Base-by-base conservation (phyloP, 1,139 yeast genomes). In the Debaryomyces psychrophilus region DNA sequence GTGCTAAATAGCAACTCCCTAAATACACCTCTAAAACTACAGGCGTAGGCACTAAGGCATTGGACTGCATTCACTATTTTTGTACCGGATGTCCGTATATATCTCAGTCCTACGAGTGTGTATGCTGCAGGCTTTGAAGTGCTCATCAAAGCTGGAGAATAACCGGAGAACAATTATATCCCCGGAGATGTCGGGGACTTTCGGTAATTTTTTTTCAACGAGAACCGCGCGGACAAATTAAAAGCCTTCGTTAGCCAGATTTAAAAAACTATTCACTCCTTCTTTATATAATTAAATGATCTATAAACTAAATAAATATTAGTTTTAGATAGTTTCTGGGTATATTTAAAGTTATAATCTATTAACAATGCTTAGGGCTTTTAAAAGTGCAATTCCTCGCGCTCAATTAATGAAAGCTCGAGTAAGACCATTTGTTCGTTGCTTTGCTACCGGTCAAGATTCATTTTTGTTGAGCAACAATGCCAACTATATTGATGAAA, bases 401-500 rank as follows among this genome's bases (percentile, higher is more conserved):
- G 62, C 69, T 48, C 63, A 57, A 47, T 44, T 62, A 9, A 53
- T 62, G 41, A 59, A 46, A 48, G 57, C 60, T 45, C 59, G 50
- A 44, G 44, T 56, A 23, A 45, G 44, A 40, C 46, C 49, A 6
- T 44, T 42, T 17, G 44, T 47, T 44, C 67, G 71, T 49, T 41
- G 54, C 33, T 56, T 58, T 44, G 69, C 70, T 47, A 57, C 74
- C 69, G 45, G 55, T 25, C 45, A 62, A 41, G 98, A 92, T 69
- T 79, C 83, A 42, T 93, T 93, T 68, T 73, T 92, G 59, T 90
- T 87, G 59, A 83, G 95, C 47, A 83, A 85, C 65, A 89, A 89
- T 68, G 95, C 97, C 56, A 85, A 84, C 61, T 93, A 93, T 71
- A 87, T 95, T 59, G 99, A 93, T 68, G 98, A 93, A 71, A 93